Percentiles rank a stretch among this genome's conserved stretches.
Evolutionary conservation across 345 rosid species (phyloP).

Genomic region (Gossypium sturtianum): DNA sequence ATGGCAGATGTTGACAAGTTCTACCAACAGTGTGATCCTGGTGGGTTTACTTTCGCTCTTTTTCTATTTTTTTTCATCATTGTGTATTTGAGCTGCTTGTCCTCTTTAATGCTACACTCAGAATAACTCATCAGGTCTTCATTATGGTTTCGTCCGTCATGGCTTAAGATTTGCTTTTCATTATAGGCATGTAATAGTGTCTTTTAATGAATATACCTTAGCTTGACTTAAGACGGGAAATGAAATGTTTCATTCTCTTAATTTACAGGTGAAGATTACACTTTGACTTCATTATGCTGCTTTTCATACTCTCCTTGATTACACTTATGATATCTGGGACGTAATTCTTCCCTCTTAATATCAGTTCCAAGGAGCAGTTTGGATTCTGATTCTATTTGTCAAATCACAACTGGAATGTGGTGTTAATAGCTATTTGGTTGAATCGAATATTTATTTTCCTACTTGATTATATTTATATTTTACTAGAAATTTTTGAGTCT

Average conservation of each 20-base stretch:
- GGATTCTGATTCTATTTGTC: neutral
- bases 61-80: neutral
- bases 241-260: neutral
- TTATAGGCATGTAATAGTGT: neutral
- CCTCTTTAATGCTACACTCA: neutral
- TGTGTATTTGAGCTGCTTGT: neutral
- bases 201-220: neutral
- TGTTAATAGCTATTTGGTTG: neutral
- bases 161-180: neutral
- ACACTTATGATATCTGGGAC: neutral
- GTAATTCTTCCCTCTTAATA: neutral
- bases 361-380: neutral
- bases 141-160: neutral
- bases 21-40: constrained; percentile 76
- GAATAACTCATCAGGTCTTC: neutral
- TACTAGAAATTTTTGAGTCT: neutral
- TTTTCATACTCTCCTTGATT: neutral
- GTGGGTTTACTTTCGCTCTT: constrained; percentile 35
- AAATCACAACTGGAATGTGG: neutral
- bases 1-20: constrained; percentile 47
- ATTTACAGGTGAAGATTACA: neutral
- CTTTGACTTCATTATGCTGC: neutral
- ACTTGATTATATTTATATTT: neutral
- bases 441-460: neutral
- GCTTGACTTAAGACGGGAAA: neutral